phyloP scores from a whole-genome alignment of 1,139 yeast genomes.

The Arxiozyma slooffiae region DNA sequence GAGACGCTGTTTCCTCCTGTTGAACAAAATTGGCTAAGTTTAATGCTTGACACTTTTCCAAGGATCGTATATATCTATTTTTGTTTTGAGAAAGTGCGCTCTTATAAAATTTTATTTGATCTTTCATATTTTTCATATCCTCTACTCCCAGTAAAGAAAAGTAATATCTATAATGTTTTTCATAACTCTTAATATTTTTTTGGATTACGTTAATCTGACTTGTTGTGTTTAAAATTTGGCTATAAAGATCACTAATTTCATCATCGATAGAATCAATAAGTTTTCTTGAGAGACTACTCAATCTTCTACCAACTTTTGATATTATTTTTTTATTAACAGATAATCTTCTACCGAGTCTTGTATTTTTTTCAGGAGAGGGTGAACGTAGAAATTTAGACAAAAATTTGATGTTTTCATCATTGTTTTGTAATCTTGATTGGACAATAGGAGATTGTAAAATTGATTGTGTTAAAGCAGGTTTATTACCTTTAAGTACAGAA shows the following conservation, averaged over 20 bases:
- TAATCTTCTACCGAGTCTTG: too few species aligned
- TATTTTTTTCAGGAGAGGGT: conserved; percentile 3
- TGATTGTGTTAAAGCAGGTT: neutral
- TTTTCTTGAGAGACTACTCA: conserved; percentile 1
- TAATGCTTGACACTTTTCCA: conserved; percentile 49
- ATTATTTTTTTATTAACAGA: neutral
- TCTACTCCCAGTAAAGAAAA: neutral
- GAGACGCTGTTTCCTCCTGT: conserved; percentile 9
- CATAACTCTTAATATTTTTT: neutral
- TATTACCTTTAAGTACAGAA: conserved; percentile 2
- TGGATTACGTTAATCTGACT: neutral
- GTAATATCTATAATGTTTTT: neutral
- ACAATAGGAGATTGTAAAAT: conserved; percentile 4
- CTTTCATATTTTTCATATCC: neutral
- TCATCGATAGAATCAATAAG: conserved; percentile 2
- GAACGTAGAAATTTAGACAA: neutral
- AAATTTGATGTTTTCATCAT: neutral
- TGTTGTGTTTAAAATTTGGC: neutral
- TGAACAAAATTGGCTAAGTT: conserved; percentile 49
- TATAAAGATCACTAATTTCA: neutral
- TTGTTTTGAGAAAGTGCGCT: conserved; percentile 2
- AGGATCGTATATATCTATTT: conserved; percentile 9
- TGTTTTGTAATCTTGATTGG: conserved; percentile 1
- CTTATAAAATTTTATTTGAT: neutral
- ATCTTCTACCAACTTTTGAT: conserved; percentile 2